These are phyloP conservation scores for Botrytis porri DNA, from an alignment of 2,329 filamentous ascomycete species.

Conservation along the genomic window DNA sequence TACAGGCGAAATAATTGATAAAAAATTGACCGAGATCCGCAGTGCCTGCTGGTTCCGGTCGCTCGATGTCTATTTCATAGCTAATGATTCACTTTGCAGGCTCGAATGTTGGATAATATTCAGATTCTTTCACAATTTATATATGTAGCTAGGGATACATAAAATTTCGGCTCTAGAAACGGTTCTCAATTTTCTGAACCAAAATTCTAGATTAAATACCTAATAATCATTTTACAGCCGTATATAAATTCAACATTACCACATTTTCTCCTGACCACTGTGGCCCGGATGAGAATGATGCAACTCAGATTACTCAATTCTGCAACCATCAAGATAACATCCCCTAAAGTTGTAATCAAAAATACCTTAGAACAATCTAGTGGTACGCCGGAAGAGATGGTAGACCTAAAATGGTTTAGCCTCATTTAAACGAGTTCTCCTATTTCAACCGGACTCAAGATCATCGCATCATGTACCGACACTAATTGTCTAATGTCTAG, in stretches of 20 bases:
- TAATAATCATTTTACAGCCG: background rate
- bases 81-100: background rate
- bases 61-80: background rate
- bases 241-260: background rate
- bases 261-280: background rate
- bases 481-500: background rate
- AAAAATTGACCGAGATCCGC: too few relatives aligned
- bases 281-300: background rate
- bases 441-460: background rate
- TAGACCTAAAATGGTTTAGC: background rate
- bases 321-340: accelerated
- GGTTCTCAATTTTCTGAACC: background rate
- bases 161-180: background rate
- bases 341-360: background rate
- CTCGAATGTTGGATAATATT: accelerated
- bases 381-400: background rate
- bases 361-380: background rate
- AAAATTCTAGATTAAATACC: background rate
- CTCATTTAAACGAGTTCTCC: background rate
- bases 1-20: too few relatives aligned
- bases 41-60: background rate
- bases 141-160: background rate
- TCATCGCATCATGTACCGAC: background rate
- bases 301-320: background rate
- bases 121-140: background rate